Evolutionary conservation across 441 rosid species (phyloP), one percentile per base, ranked within the genome.

Genomic region (Geranium incanum): DNA sequence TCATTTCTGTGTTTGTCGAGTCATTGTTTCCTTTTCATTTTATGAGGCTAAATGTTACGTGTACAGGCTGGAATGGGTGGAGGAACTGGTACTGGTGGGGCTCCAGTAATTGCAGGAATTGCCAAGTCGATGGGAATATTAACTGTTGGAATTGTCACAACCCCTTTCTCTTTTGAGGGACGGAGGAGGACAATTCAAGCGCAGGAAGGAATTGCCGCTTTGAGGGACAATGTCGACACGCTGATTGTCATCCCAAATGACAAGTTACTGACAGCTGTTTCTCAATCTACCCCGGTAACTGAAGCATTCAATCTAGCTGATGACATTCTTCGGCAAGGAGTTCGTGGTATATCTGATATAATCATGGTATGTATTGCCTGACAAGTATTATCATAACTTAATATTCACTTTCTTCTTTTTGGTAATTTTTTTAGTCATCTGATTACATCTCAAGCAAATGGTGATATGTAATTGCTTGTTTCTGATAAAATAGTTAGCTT

Each of bases 61-160:
- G 69, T 77, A 66, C 84, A 92, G 96, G 91, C 99, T 78, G 99
- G 99, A 77, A 95, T 95, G 97, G 99, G 97, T 3, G 99, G 99
- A 78, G 97, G 99, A 77, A 90, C 97, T 36, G 99, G 97, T 38
- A 95, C 97, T 16, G 97, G 99, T 0, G 99, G 91, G 69, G 97
- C 97, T 57, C 97, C 99, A 59, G 82, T 92, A 59, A 90, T 95
- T 77, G 99, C 99, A 11, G 91, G 94, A 38, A 78, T 95, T 66
- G 99, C 99, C 45, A 95, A 92, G 73, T 85, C 97, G n/a, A 89
- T 95, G 97, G 99, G 97, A 50, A 95, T 95, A 80, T 81, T 95
- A 86, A 92, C 99, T 0, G 97, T 95, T 39, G 97, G 99, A 59
- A 95, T 95, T 55, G 97, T 88, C 52, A 95, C 99, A 1, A 90